A percentile compares a stretch with the other conserved stretches of the same genome.
phyloP scores from a whole-genome alignment of 768 basidiomycete species.

The Lactarius tabidus region DNA sequence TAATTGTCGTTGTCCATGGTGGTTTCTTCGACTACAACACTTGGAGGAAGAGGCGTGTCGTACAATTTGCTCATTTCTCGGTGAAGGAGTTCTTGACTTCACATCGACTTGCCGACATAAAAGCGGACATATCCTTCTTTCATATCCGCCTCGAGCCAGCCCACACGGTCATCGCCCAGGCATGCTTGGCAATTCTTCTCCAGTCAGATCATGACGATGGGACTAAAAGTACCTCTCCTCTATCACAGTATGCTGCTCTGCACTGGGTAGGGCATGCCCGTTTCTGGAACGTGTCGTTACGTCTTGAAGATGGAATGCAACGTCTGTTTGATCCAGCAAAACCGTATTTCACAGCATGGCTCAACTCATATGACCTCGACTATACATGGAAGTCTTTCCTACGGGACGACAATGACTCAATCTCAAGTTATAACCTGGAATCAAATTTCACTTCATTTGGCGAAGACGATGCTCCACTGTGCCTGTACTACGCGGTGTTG shows the following conservation, averaged over 20 bases:
- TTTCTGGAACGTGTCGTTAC: background rate
- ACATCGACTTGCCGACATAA: background rate
- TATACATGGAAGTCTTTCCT: background rate
- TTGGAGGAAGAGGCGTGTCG: background rate
- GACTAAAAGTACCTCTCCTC: background rate
- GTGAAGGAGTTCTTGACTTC: conserved; percentile 5
- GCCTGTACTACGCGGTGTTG: background rate
- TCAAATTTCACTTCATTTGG: background rate
- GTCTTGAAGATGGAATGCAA: background rate
- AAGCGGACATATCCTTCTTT: background rate
- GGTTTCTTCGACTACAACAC: too few relatives aligned
- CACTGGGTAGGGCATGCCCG: background rate
- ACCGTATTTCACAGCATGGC: background rate
- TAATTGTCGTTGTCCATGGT: background rate
- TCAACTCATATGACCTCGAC: background rate
- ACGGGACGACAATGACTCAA: background rate
- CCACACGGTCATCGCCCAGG: background rate
- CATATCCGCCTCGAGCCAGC: background rate
- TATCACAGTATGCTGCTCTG: background rate
- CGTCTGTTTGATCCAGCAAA: background rate
- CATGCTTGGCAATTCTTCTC: background rate
- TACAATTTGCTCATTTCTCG: background rate
- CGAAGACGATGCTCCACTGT: background rate
- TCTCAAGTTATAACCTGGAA: background rate
- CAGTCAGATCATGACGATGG: too few relatives aligned